Conservation (phyloP, 2,329 filamentous ascomycete species). For the Stachybotrys echinatus region DNA sequence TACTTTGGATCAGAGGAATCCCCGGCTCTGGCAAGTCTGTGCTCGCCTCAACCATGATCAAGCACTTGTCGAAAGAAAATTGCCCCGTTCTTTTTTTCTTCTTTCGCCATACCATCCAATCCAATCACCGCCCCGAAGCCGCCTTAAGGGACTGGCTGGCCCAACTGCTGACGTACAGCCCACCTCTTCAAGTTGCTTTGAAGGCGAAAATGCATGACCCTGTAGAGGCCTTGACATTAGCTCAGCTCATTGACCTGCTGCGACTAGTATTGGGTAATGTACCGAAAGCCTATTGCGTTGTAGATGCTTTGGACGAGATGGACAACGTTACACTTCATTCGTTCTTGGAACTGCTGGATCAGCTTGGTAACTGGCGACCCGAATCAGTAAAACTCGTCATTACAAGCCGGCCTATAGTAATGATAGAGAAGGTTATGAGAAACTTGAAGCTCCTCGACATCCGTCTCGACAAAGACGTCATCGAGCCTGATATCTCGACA, state of each 20-base stretch:
- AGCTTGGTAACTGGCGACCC: constrained; percentile 22
- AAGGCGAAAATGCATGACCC: too few relatives aligned
- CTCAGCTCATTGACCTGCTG: too few relatives aligned
- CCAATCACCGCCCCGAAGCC: constrained; percentile 20
- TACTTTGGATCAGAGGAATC: constrained; percentile 12
- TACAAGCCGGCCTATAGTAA: constrained; percentile 30
- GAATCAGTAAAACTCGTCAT: constrained; percentile 30
- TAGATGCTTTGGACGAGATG: constrained; percentile 40
- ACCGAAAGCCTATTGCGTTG: constrained; percentile 27
- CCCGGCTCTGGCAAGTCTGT: constrained; percentile 30
- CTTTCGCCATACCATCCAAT: constrained; percentile 29
- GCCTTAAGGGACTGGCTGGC: constrained; percentile 25
- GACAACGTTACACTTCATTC: constrained; percentile 21
- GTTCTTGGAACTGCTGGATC: constrained; percentile 23
- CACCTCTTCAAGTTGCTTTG: constrained; percentile 12
- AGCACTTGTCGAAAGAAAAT: constrained; percentile 6
- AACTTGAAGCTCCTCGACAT: constrained; percentile 18
- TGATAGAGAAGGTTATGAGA: constrained; percentile 20
- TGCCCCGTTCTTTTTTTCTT: constrained; percentile 27
- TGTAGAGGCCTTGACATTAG: too few relatives aligned
- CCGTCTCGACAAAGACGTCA: constrained; percentile 23
- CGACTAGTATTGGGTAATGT: too few relatives aligned
- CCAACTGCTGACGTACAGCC: constrained; percentile 22
- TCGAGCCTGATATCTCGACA: constrained; percentile 31
- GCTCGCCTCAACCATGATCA: constrained; percentile 16